phyloP scores from a whole-genome alignment of 225 moss, liverwort and hornwort genomes.

The Marchantia polymorpha region DNA sequence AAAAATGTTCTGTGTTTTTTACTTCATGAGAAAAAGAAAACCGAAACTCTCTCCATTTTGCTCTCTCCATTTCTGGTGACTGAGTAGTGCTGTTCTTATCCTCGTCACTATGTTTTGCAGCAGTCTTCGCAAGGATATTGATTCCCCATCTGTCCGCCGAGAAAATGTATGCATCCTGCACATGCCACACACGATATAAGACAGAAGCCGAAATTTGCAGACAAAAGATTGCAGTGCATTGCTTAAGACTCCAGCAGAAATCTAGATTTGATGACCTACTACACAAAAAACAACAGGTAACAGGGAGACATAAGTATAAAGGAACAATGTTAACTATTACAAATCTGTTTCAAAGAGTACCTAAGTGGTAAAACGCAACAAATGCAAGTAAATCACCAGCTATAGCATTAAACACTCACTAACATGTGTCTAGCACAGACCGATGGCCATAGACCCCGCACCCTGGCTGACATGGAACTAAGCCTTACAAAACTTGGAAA shows the following conservation, averaged over 20 bases:
- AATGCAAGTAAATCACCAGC: not conserved
- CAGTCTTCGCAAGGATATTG: constrained; percentile 68
- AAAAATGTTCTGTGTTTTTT: constrained; percentile 70
- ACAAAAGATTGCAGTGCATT: too few species aligned
- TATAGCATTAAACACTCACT: too few species aligned
- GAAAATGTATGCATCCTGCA: constrained; percentile 80
- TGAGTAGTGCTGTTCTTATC: not conserved
- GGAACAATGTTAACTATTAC: too few species aligned
- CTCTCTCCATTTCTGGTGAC: constrained; percentile 10
- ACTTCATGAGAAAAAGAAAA: constrained; percentile 76
- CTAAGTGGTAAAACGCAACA: too few species aligned
- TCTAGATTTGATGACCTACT: not conserved
- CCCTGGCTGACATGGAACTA: not conserved
- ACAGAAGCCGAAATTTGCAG: too few species aligned
- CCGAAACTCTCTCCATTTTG: constrained; percentile 78
- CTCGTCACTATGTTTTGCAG: constrained; percentile 22
- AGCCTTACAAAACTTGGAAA: too few species aligned
- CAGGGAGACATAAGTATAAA: not conserved
- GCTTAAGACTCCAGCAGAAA: too few species aligned
- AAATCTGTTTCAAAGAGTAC: too few species aligned
- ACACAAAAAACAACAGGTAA: not conserved
- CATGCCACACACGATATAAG: not conserved
- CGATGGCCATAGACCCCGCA: too few species aligned
- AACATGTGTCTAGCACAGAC: too few species aligned
- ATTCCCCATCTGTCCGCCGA: constrained; percentile 89